These are phyloP conservation scores for Trypanosoma avium DNA, from an alignment of 208 protist genomes.

Conservation along the genomic window DNA sequence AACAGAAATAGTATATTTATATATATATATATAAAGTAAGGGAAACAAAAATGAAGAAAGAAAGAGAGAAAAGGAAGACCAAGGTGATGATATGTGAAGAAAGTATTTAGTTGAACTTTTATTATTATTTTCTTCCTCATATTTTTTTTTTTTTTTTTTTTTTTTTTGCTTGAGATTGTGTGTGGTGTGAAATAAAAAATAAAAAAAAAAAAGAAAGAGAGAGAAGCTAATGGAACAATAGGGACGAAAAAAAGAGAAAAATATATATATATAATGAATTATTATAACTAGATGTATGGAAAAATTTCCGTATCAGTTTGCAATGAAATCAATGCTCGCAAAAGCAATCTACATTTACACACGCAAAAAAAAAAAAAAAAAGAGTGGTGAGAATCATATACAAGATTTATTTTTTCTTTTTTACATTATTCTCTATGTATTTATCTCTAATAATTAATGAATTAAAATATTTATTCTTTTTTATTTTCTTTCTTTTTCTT, in stretches of 20 bases:
- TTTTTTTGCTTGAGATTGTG: background rate
- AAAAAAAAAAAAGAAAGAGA: conserved; percentile 16
- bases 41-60: background rate
- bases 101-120: too few species aligned
- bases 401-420: background rate
- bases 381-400: too few species aligned
- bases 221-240: too few species aligned
- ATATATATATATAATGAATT: too few species aligned
- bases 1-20: background rate
- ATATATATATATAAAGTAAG: conserved; percentile 3
- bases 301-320: too few species aligned
- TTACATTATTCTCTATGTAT: background rate
- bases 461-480: conserved; percentile 34
- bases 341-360: too few species aligned
- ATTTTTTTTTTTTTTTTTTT: background rate
- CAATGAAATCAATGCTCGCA: too few species aligned
- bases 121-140: too few species aligned
- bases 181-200: conserved; percentile 14
- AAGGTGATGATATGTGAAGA: too few species aligned
- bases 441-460: background rate
- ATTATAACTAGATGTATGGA: too few species aligned
- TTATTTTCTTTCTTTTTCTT: conserved; percentile 10
- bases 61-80: background rate
- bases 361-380: too few species aligned
- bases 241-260: too few species aligned